A percentile compares a stretch with the other conserved stretches of the same genome.
phyloP scores from a whole-genome alignment of 352 stramenopile genomes.

The Phytophthora rubi region DNA sequence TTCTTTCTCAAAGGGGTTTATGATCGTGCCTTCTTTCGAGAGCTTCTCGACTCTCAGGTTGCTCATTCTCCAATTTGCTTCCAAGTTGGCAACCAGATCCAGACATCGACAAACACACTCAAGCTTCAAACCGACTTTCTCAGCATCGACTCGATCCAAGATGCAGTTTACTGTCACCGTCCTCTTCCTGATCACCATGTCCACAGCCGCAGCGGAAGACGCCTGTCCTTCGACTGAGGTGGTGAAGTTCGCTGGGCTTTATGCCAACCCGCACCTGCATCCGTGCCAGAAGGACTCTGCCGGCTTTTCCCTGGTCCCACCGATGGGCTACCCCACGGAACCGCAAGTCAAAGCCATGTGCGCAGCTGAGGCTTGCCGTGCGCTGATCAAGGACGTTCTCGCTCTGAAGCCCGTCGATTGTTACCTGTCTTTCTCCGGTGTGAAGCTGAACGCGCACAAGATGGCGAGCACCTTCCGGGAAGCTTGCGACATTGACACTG shows the following conservation, averaged over 20 bases:
- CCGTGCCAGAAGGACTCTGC: conserved; percentile 32
- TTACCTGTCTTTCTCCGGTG: conserved; percentile 26
- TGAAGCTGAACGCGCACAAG: conserved; percentile 36
- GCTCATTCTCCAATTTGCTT: conserved; percentile 41
- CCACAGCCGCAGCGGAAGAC: conserved; percentile 27
- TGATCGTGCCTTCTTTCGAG: background rate
- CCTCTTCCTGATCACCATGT: conserved; percentile 24
- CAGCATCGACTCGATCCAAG: background rate
- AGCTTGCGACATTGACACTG: conserved; percentile 11
- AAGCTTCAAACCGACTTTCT: conserved; percentile 1
- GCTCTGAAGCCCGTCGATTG: conserved; percentile 29
- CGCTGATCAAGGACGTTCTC: conserved; percentile 31
- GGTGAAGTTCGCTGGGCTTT: conserved; percentile 36
- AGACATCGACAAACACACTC: conserved; percentile 9
- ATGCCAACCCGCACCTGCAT: conserved; percentile 35
- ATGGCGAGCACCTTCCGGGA: conserved; percentile 13
- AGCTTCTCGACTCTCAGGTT: background rate
- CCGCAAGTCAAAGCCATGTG: conserved; percentile 38
- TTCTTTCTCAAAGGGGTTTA: conserved; percentile 9
- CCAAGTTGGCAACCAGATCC: conserved; percentile 22
- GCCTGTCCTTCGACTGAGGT: conserved; percentile 30
- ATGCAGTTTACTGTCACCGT: conserved; percentile 27
- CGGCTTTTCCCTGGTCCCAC: conserved; percentile 29
- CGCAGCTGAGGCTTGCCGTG: conserved; percentile 19
- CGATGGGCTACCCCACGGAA: conserved; percentile 27